A percentile compares a stretch with the other conserved stretches of the same genome.
Conservation (phyloP, 2,329 filamentous ascomycete genomes). For the Didymella lethalis region DNA sequence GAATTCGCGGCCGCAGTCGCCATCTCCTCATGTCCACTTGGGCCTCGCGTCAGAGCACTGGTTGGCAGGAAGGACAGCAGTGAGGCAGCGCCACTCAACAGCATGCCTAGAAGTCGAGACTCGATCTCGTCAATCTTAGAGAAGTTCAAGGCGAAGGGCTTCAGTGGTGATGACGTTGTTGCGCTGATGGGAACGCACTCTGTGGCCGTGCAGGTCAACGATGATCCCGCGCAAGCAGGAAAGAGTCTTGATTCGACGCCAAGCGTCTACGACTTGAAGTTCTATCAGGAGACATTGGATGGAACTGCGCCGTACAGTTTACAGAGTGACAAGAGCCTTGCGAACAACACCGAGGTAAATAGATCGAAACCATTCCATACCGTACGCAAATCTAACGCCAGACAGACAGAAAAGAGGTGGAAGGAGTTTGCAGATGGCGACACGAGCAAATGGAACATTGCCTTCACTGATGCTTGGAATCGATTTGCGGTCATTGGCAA, state of each 20-base stretch:
- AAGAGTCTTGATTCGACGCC: slow-evolving; percentile 42
- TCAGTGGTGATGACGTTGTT: slow-evolving; percentile 41
- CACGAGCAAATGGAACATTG: slow-evolving; percentile 27
- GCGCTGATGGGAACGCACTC: slow-evolving; percentile 47
- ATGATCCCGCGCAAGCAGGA: slow-evolving; percentile 35
- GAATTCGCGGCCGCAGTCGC: slow-evolving; percentile 37
- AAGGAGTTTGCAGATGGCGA: slow-evolving; percentile 27
- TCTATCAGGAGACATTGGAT: slow-evolving; percentile 40
- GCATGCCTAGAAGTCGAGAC: slow-evolving; percentile 28
- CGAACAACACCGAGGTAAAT: slow-evolving; percentile 31
- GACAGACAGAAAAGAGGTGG: slow-evolving; percentile 31
- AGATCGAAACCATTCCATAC: fast-evolving
- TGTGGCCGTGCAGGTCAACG: slow-evolving; percentile 36
- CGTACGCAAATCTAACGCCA: slow-evolving; percentile 10
- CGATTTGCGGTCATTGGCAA: slow-evolving; percentile 35
- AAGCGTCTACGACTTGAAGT: slow-evolving; percentile 37
- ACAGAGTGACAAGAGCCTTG: slow-evolving; percentile 32
- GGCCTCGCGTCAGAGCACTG: slow-evolving; percentile 30
- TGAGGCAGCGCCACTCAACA: slow-evolving; percentile 23
- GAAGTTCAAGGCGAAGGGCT: slow-evolving; percentile 40
- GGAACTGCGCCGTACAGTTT: slow-evolving; percentile 38
- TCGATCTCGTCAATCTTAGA: slow-evolving; percentile 28
- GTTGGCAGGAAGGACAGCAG: slow-evolving; percentile 36
- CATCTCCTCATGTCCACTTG: slow-evolving; percentile 35
- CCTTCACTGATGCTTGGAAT: slow-evolving; percentile 35